Evolutionary conservation across 345 rosid genomes (phyloP), one percentile per base, ranked within the genome.

Genomic region (Gossypium bickii): DNA sequence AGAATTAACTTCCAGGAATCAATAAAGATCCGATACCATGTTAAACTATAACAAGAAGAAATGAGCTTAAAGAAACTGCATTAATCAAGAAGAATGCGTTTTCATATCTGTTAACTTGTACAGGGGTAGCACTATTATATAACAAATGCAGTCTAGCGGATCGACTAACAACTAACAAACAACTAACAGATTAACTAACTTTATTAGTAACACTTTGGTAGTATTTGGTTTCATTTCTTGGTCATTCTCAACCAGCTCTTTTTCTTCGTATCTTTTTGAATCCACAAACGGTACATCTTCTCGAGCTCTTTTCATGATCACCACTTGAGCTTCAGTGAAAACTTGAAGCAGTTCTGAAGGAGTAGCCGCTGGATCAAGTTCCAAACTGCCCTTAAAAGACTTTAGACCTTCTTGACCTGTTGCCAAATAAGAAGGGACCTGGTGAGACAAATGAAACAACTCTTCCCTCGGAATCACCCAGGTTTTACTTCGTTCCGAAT

Each of bases 301-400:
- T 41, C 58, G 48, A 25, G 47, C 49, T n/a, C 62, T 80, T 66
- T 34, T 47, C 24, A 18, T 17, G 1, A 74, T 41, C 22, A 13
- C 22, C 47, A 48, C 29, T 56, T 83, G 76, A 43, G 74, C 76
- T 41, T 79, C 84, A 59, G 83, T 83, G 17, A 76, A 48, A 17
- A 81, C 85, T 67, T 83, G 86, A 44, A 88, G 91, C 82, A 91
- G 87, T 77, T 89, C 94, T 56, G 60, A 58, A 24, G 94, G 87
- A 56, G 67, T 76, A 48, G 97, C 87, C 8, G 91, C 91, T 51
- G 94, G 94, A 66, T 91, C 97, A 72, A 91, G 85, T 71, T 91
- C 92, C 77, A 84, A 74, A 75, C 85, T 83, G 68, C 89, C 92
- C 71, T 70, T 66, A 1, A 84, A 87, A 65, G 85, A 85, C 72